Evolutionary conservation across 2,329 filamentous ascomycete genomes (phyloP), one percentile per base, ranked within the genome.

Genomic region (Teratosphaeriaceae sp.): DNA sequence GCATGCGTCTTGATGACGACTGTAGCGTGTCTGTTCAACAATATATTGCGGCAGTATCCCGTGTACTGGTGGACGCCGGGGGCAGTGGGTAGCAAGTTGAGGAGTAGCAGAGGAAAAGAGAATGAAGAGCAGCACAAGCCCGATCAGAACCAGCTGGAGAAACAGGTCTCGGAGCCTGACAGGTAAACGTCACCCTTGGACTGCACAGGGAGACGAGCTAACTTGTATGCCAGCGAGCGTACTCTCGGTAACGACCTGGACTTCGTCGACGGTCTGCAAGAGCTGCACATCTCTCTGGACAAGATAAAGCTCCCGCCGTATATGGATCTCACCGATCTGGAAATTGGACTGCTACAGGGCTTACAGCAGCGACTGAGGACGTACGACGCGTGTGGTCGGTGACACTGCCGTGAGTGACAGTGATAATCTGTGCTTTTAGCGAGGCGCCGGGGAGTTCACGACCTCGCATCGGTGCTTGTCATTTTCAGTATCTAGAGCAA

Each of bases 1-100:
- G 68, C 66, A 2, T 63, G 63, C 2, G 52, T 56, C 1, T 48
- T 73, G 27, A 69, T 73, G 68, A 37, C 70, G 2, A 21, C 53
- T 0, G 65, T 71, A 1, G 69, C 65, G 0, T 55, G 68, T 5
- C 38, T 69, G 4, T 54, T 69, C 46, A 73, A 73, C 50, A 73
- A 74, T 45, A 60, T 72, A 7, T 57, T 69, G 39, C 55, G 71
- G 21, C 63, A 65, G 43, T 74, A 70, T 48, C 71, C 71, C 0
- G 42, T 68, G 2, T 73, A 65, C 42, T 74, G 71, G 71, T 73
- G 69, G 70, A 69, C 68, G n/a, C 61, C 66, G 2, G 39, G 58
- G 24, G 60, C 66, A 16, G 48, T 68, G 6, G 58, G 62, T 2
- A 55, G 37, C 42, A 61, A 52, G 52, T 56, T 55, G 45, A 50